Percentiles rank a stretch among this genome's conserved stretches.
Conservation (phyloP, 495 filamentous ascomycete genomes). For the Neurospora sp. region DNA sequence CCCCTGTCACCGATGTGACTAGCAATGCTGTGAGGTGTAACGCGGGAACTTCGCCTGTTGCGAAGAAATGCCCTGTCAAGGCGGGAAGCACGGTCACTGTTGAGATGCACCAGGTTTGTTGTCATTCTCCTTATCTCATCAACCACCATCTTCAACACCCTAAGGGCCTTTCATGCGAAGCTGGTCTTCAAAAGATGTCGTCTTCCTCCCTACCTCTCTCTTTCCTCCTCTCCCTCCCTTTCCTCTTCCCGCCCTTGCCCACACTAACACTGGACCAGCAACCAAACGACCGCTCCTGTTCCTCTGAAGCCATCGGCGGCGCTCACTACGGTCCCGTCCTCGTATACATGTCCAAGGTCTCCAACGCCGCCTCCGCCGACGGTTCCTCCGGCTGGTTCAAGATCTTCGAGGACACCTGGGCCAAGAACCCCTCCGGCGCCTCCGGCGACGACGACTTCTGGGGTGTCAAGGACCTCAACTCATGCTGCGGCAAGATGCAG, state of each 20-base stretch:
- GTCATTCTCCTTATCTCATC: not conserved
- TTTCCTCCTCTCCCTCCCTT: too few relatives aligned
- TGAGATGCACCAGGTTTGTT: slow-evolving; percentile 42
- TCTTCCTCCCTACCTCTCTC: too few relatives aligned
- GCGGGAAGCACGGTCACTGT: slow-evolving; percentile 39
- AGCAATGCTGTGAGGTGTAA: slow-evolving; percentile 34
- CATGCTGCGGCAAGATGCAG: slow-evolving; percentile 41
- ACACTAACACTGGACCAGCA: slow-evolving; percentile 27
- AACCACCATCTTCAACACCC: slow-evolving; percentile 14
- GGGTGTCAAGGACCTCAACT: slow-evolving; percentile 44
- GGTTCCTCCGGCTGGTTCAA: slow-evolving; percentile 42
- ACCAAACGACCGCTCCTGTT: slow-evolving; percentile 32
- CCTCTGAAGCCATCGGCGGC: slow-evolving; percentile 39
- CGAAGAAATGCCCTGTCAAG: slow-evolving; percentile 35
- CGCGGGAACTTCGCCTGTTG: slow-evolving; percentile 22
- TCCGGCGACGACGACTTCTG: slow-evolving; percentile 37
- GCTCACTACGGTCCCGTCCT: slow-evolving; percentile 40
- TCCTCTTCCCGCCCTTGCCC: too few relatives aligned
- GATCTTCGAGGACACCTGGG: slow-evolving; percentile 40
- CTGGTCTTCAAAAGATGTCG: too few relatives aligned
- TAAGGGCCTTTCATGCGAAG: slow-evolving; percentile 30
- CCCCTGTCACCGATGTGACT: slow-evolving; percentile 32
- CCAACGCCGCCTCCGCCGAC: slow-evolving; percentile 37
- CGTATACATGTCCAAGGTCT: slow-evolving; percentile 45
- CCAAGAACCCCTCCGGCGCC: slow-evolving; percentile 20